phyloP scores from a whole-genome alignment of 1,139 yeast species.

The Saccharomyces hybrid region DNA sequence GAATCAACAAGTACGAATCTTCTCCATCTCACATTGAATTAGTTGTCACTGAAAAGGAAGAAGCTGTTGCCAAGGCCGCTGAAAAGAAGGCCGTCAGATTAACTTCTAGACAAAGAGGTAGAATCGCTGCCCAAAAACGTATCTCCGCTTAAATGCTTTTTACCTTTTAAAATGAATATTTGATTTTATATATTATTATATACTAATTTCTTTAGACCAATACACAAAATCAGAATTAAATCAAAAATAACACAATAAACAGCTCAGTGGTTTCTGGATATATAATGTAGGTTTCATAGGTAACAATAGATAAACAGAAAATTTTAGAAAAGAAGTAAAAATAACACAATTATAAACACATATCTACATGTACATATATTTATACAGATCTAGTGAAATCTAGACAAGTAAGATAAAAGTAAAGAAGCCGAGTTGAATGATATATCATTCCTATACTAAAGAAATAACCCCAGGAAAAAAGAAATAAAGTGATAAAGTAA shows the following conservation, averaged over 20 bases:
- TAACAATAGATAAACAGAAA: background rate
- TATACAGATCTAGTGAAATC: background rate
- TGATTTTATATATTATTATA: background rate
- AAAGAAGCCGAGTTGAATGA: background rate
- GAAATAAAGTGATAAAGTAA: background rate
- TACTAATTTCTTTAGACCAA: background rate
- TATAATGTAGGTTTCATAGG: background rate
- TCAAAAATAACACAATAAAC: background rate
- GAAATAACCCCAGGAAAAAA: background rate
- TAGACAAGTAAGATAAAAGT: background rate
- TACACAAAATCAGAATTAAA: background rate
- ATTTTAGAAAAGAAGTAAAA: background rate
- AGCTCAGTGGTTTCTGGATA: background rate
- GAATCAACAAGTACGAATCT: too few relatives aligned
- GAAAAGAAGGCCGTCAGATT: too few relatives aligned
- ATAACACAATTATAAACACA: background rate
- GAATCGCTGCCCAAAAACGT: too few relatives aligned
- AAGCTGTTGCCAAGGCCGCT: too few relatives aligned
- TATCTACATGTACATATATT: background rate
- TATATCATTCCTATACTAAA: background rate
- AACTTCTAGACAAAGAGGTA: too few relatives aligned
- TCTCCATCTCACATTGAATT: too few relatives aligned
- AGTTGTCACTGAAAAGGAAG: too few relatives aligned
- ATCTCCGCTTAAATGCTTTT: conserved; percentile 11
- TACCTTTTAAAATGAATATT: background rate